phyloP scores from a whole-genome alignment of 495 filamentous ascomycete species.

The Aspergillus indologenus region DNA sequence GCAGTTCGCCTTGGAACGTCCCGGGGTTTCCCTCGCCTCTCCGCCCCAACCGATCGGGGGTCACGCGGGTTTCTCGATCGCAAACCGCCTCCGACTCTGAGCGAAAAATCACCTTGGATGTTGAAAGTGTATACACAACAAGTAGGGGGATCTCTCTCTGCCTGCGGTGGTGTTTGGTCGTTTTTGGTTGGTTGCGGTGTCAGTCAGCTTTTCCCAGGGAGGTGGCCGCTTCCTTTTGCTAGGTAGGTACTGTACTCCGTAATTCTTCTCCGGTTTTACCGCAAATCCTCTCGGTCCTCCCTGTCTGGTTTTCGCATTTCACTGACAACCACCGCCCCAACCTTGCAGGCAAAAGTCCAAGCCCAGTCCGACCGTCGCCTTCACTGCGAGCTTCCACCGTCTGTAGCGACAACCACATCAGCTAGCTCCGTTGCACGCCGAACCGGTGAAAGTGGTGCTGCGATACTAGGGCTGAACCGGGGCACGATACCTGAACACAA shows the following conservation, averaged over 20 bases:
- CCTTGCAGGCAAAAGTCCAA: not conserved
- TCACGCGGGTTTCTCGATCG: constrained; percentile 12
- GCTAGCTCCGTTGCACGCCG: not conserved
- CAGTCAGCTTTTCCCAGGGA: constrained; percentile 14
- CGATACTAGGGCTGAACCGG: not conserved
- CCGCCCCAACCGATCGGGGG: constrained; percentile 22
- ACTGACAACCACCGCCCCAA: constrained; percentile 6
- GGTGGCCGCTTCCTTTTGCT: constrained; percentile 10
- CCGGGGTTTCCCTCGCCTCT: constrained; percentile 20
- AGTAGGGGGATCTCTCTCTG: not conserved
- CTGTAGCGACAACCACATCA: not conserved
- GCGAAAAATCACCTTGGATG: not conserved
- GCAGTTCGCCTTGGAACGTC: constrained; percentile 20
- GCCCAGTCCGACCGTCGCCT: not conserved
- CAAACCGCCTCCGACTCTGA: not conserved
- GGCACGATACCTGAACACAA: not conserved
- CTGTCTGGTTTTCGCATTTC: constrained; percentile 6
- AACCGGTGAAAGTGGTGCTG: constrained; percentile 1
- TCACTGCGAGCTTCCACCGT: not conserved
- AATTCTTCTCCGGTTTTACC: no score
- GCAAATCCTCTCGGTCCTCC: no score
- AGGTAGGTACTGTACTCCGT: no score
- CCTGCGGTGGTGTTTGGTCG: not conserved
- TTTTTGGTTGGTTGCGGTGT: constrained; percentile 2
- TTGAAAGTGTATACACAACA: not conserved